Evolutionary conservation across 768 basidiomycete species (phyloP), one percentile per base, ranked within the genome.

Genomic region (Leccinellum albellum): DNA sequence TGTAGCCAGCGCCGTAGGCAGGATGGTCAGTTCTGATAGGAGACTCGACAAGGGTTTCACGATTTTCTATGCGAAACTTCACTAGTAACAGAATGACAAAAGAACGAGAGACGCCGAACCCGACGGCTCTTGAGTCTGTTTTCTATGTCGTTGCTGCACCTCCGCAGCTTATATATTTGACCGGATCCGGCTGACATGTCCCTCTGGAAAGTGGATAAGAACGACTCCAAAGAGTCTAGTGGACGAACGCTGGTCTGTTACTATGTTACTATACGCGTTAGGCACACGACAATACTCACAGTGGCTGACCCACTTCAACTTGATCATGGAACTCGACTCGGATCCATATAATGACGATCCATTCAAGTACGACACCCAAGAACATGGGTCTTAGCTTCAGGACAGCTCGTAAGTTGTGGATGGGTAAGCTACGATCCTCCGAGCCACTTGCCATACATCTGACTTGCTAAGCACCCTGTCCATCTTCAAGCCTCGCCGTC

Each of bases 171-270:
- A 1, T 92, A 90, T 70, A 99, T 96, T 70, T 99, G 95, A 3
- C 94, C 91, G 3, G 97, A 98, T 10, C 98, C 97, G 2, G 88
- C 87, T 5, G 93, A 90, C 23, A 99, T 79, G 71, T 99, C 96
- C 64, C 81, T 88, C 73, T 98, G 96, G 67, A 99, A 99, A 0
- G 91, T 97, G 3, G 93, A 94, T 12, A 99, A 80, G 72, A 98
- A 98, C 2, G 85, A 80, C 62, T 97, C 88, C 3, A 99, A 80
- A 1, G 92, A 92, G 66, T 93, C 87, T 53, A 99, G 79, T 20
- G 98, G 81, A 57, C 79, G 80, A 14, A 91, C 82, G 66, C 95
- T 96, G 15, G 91, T 88, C 96, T 99, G 69, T n/a, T n/a, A n/a
- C n/a, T n/a, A n/a, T n/a, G n/a, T n/a, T n/a, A n/a, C 9, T 24